These are phyloP conservation scores for Sphagnum magellanicum DNA, from an alignment of 228 moss, liverwort and hornwort genomes.

Conservation along the genomic window DNA sequence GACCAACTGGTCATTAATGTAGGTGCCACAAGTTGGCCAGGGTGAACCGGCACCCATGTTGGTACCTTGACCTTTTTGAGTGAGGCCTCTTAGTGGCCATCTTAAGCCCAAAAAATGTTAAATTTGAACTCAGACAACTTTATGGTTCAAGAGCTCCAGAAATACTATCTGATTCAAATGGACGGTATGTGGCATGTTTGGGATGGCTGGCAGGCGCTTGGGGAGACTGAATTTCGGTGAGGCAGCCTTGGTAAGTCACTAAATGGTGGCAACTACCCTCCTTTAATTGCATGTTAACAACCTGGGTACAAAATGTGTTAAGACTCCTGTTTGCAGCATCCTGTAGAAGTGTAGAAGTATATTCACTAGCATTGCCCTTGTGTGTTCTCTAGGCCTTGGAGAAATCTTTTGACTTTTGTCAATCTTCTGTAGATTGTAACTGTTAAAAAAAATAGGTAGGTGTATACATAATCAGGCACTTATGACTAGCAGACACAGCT, in stretches of 20 bases:
- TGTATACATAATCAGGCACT: constrained; percentile 43
- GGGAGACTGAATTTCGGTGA: constrained; percentile 43
- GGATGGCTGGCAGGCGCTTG: constrained; percentile 30
- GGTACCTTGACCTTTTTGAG: no score
- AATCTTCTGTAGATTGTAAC: constrained; percentile 26
- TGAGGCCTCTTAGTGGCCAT: no score
- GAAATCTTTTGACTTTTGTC: neutral
- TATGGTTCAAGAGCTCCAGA: no score
- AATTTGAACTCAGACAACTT: no score
- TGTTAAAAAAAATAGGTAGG: constrained; percentile 17
- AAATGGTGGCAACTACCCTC: constrained; percentile 16
- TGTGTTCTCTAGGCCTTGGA: neutral
- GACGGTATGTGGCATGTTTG: neutral
- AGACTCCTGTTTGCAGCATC: constrained; percentile 15
- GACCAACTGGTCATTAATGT: no score
- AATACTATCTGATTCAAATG: no score
- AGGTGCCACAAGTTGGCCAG: no score
- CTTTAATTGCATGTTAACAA: constrained; percentile 18
- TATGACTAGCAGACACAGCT: constrained; percentile 12
- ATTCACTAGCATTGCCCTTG: neutral
- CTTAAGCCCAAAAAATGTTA: no score
- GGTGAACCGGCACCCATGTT: no score
- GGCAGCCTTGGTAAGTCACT: constrained; percentile 24
- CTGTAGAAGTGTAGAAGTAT: constrained; percentile 12
- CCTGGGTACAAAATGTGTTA: constrained; percentile 2